Evolutionary conservation across 768 basidiomycete genomes (phyloP).

Genomic region (Lyophyllum semitale): DNA sequence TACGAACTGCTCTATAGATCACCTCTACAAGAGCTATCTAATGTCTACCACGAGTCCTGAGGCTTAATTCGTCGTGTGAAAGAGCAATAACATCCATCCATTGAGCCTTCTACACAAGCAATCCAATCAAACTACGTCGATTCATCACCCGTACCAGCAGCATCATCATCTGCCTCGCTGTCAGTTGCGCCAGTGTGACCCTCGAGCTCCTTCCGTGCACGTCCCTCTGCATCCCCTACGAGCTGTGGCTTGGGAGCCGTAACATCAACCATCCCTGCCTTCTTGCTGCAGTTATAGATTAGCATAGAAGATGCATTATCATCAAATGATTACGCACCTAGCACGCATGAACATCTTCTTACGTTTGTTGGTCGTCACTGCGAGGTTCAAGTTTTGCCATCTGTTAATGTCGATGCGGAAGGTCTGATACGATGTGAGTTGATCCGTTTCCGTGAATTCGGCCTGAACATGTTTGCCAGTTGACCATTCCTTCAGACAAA

Average conservation of each 20-base stretch:
- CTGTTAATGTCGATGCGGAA: background rate
- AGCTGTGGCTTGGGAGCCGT: background rate
- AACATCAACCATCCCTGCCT: background rate
- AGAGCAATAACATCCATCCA: background rate
- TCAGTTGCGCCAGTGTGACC: constrained; percentile 16
- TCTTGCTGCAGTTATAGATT: background rate
- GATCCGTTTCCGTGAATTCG: background rate
- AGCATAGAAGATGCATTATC: background rate
- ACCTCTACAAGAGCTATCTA: background rate
- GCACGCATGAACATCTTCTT: constrained; percentile 5
- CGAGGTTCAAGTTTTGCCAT: constrained; percentile 1
- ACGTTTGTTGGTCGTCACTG: background rate
- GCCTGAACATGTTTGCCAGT: background rate
- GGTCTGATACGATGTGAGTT: background rate
- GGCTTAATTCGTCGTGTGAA: background rate
- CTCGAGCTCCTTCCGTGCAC: constrained; percentile 8
- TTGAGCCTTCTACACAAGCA: too few species aligned
- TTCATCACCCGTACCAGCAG: background rate
- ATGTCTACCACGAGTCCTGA: background rate
- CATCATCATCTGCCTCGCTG: constrained; percentile 4
- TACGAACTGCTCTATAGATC: background rate
- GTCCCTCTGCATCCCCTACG: constrained; percentile 2
- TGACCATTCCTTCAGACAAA: background rate
- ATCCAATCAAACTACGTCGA: too few species aligned
- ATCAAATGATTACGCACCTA: background rate